These are phyloP conservation scores for Umbelopsis ramanniana DNA, from an alignment of 192 early-diverging fungal species.

Conservation along the genomic window DNA sequence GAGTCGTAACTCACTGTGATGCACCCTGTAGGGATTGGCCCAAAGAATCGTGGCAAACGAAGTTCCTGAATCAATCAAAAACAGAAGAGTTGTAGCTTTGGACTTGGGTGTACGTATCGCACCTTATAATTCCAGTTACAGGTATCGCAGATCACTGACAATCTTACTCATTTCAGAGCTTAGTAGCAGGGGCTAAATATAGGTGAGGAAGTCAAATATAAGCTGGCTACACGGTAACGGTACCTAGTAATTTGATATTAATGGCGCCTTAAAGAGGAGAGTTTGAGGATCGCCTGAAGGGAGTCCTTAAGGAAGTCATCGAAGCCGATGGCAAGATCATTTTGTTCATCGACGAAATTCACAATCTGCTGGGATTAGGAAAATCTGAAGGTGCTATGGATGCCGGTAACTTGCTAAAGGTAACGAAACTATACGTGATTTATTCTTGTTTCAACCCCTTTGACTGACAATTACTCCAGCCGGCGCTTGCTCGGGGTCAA, in stretches of 20 bases:
- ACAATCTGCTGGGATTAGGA: slow-evolving; percentile 75
- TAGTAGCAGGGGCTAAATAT: slow-evolving; percentile 76
- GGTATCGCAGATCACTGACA: background rate
- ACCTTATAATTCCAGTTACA: background rate
- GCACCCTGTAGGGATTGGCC: slow-evolving; percentile 55
- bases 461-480: slow-evolving; percentile 34
- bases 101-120: slow-evolving; percentile 62
- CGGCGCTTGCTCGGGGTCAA: slow-evolving; percentile 73
- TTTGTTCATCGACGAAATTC: slow-evolving; percentile 83
- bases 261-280: slow-evolving; percentile 58
- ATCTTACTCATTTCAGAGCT: slow-evolving; percentile 35
- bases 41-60: slow-evolving; percentile 78
- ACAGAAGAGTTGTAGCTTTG: slow-evolving; percentile 71
- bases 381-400: slow-evolving; percentile 81
- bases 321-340: slow-evolving; percentile 76
- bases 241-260: background rate
- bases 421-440: background rate
- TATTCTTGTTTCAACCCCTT: background rate
- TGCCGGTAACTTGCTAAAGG: slow-evolving; percentile 78
- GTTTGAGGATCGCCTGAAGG: slow-evolving; percentile 83
- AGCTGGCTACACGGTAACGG: background rate
- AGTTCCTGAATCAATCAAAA: slow-evolving; percentile 78
- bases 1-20: background rate
- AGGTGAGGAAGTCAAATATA: slow-evolving; percentile 45
- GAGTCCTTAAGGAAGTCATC: slow-evolving; percentile 70